A percentile compares a stretch with the other conserved stretches of the same genome.
These are phyloP conservation scores for Monilinia laxa DNA, from an alignment of 2,329 filamentous ascomycete genomes.

Conservation along the genomic window DNA sequence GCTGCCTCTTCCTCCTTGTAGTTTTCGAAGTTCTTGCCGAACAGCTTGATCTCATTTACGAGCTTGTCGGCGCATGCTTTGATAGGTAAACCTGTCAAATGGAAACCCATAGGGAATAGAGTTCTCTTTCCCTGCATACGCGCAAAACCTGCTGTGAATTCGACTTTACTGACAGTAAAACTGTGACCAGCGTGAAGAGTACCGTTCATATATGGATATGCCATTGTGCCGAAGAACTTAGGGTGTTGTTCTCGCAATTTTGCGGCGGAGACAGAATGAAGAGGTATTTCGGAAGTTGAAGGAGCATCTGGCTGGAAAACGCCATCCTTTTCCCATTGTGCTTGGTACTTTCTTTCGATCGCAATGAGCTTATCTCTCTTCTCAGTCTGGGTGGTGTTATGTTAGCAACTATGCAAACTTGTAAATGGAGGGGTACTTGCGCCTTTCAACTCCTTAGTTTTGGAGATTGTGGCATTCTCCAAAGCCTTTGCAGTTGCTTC, in stretches of 20 bases:
- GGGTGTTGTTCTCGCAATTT: slow-evolving; percentile 78
- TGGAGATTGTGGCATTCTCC: slow-evolving; percentile 54
- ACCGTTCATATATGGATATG: slow-evolving; percentile 82
- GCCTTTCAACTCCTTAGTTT: slow-evolving; percentile 61
- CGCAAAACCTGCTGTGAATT: slow-evolving; percentile 84
- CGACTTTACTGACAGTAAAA: slow-evolving; percentile 89
- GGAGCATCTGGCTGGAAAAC: slow-evolving; percentile 89
- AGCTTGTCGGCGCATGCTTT: slow-evolving; percentile 97
- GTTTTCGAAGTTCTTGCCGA: slow-evolving; percentile 80
- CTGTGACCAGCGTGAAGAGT: slow-evolving; percentile 87
- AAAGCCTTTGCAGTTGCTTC: slow-evolving; percentile 46
- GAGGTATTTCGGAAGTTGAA: slow-evolving; percentile 71
- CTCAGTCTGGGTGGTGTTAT: slow-evolving; percentile 61
- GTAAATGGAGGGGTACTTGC: slow-evolving; percentile 43
- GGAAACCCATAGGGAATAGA: slow-evolving; percentile 90
- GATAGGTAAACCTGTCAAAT: slow-evolving; percentile 97
- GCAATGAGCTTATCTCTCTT: slow-evolving; percentile 81
- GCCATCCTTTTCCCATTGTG: slow-evolving; percentile 72
- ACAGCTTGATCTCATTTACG: slow-evolving; percentile 81
- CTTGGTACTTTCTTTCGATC: slow-evolving; percentile 89
- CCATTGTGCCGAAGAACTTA: slow-evolving; percentile 86
- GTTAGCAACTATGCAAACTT: slow-evolving; percentile 30
- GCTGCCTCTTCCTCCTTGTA: slow-evolving; percentile 64
- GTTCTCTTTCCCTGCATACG: slow-evolving; percentile 87
- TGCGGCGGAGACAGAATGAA: slow-evolving; percentile 68